Evolutionary conservation across 2,329 filamentous ascomycete genomes (phyloP).

Genomic region (Didymella lethalis): DNA sequence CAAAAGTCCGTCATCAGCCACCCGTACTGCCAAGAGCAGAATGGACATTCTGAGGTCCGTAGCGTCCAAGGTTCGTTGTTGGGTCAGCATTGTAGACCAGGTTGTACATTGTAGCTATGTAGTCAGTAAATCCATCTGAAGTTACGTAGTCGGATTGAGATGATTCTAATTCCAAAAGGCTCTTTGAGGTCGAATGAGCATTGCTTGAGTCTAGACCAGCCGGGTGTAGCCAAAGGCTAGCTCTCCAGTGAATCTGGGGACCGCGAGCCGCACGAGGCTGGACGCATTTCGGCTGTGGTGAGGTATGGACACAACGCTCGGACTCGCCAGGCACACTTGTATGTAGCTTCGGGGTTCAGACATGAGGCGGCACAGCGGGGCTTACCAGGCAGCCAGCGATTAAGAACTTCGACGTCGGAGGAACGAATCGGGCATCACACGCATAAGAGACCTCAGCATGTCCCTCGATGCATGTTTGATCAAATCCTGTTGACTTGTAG

Average conservation of each 20-base stretch:
- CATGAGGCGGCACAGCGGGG: slow-evolving; percentile 11
- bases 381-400: slow-evolving; percentile 8
- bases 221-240: not conserved
- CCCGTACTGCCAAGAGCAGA: slow-evolving; percentile 8
- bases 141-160: not conserved
- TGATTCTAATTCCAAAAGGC: not conserved
- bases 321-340: too few species aligned
- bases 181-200: not conserved
- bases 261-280: not conserved
- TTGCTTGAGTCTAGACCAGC: not conserved
- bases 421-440: not conserved
- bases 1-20: slow-evolving; percentile 9
- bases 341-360: slow-evolving; percentile 16
- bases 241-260: not conserved
- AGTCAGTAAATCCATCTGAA: not conserved
- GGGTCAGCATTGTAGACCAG: not conserved
- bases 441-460: not conserved
- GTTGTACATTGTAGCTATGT: not conserved
- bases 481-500: not conserved
- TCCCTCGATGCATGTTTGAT: not conserved
- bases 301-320: not conserved
- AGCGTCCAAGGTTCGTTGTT: slow-evolving; percentile 7
- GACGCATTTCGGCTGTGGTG: not conserved
- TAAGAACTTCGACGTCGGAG: not conserved
- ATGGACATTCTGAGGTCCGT: slow-evolving; percentile 7